A percentile compares a stretch with the other conserved stretches of the same genome.
Conservation (phyloP, 306 rosid species). For the Fragaria iinumae region DNA sequence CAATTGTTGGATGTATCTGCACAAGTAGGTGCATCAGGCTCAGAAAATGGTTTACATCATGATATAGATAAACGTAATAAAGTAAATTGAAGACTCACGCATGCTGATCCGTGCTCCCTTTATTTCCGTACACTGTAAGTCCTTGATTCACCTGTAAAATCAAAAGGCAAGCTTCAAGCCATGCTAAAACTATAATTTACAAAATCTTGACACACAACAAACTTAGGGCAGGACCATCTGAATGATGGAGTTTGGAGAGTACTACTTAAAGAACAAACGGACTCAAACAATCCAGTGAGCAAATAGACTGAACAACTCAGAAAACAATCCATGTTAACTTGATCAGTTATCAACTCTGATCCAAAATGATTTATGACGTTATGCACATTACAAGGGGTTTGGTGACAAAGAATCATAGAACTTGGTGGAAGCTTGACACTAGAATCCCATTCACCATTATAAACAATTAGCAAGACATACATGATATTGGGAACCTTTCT, state of each 20-base stretch:
- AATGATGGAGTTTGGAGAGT: neutral
- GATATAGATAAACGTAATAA: conserved; percentile 5
- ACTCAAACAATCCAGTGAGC: neutral
- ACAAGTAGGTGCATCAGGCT: conserved; percentile 18
- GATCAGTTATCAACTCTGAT: neutral
- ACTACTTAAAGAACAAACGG: neutral
- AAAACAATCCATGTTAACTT: neutral
- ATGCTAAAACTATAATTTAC: neutral
- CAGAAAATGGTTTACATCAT: neutral
- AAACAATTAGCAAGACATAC: neutral
- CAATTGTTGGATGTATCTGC: conserved; percentile 94
- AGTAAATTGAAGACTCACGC: conserved; percentile 60
- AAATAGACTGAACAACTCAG: neutral
- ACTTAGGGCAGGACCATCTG: neutral
- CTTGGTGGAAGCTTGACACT: conserved; percentile 1
- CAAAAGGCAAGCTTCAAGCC: conserved; percentile 14
- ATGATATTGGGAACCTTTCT: neutral
- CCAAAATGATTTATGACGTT: neutral
- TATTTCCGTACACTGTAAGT: conserved; percentile 82
- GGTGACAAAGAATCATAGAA: neutral
- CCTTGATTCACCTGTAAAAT: conserved; percentile 80
- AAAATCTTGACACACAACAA: neutral
- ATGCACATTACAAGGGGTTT: neutral
- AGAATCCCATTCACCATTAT: neutral
- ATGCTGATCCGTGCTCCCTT: conserved; percentile 98